These are phyloP conservation scores for Musa beccarii DNA, from an alignment of 176 grass and related monocot genomes.

Conservation along the genomic window DNA sequence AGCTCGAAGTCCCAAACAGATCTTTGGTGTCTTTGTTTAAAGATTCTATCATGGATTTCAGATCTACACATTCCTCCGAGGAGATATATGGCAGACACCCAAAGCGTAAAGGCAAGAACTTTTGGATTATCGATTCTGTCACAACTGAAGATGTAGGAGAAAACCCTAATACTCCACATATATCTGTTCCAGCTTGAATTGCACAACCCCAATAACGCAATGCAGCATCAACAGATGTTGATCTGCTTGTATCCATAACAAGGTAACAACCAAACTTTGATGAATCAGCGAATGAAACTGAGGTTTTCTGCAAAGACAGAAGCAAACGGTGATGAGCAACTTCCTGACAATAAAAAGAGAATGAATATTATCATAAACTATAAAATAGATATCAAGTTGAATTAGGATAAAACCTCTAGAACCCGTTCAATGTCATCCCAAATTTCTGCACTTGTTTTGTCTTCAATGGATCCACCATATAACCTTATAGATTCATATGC, in stretches of 20 bases:
- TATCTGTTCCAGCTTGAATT: conserved; percentile 71
- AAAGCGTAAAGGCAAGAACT: conserved; percentile 62
- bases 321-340: neutral
- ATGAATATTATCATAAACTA: neutral
- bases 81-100: conserved; percentile 46
- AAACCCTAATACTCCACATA: conserved; percentile 76
- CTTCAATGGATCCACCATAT: conserved; percentile 59
- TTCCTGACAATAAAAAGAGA: neutral
- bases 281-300: conserved; percentile 44
- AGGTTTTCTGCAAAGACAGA: conserved; percentile 42
- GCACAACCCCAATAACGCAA: conserved; percentile 89
- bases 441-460: conserved; percentile 61
- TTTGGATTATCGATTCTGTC: conserved; percentile 35
- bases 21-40: conserved; percentile 43
- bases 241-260: conserved; percentile 47
- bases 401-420: conserved; percentile 39
- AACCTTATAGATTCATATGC: conserved; percentile 56
- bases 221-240: conserved; percentile 47
- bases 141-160: conserved; percentile 36
- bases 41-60: conserved; percentile 28
- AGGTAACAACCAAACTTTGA: conserved; percentile 83
- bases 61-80: conserved; percentile 33
- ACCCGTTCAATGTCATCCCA: conserved; percentile 68
- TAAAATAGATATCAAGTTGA: neutral
- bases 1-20: conserved; percentile 28